Percentiles rank a stretch among this genome's conserved stretches.
Conservation (phyloP, 2,329 filamentous ascomycete species). For the Shiraia sp. region DNA sequence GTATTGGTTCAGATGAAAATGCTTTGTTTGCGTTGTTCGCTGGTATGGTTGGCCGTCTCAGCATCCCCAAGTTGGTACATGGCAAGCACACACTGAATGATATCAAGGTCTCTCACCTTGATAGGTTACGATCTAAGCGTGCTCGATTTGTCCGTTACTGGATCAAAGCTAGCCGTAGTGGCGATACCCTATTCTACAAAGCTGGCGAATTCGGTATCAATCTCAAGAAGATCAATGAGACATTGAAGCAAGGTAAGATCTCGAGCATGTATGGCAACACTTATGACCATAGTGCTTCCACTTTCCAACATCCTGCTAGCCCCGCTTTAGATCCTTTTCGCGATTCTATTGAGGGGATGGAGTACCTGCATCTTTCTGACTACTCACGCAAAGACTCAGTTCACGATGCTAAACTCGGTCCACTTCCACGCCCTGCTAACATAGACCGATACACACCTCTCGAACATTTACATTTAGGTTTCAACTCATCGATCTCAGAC, state of each 20-base stretch:
- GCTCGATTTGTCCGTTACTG: constrained; percentile 31
- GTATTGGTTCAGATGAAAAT: constrained; percentile 28
- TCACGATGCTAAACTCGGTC: constrained; percentile 8
- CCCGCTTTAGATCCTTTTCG: neutral
- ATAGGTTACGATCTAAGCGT: constrained; percentile 21
- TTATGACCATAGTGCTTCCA: neutral
- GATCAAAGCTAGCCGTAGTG: constrained; percentile 15
- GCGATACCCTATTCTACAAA: constrained; percentile 9
- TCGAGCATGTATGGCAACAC: neutral
- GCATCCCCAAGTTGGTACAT: neutral
- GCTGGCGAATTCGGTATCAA: constrained; percentile 28
- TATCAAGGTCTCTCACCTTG: constrained; percentile 6
- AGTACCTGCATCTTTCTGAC: neutral
- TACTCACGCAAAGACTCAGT: neutral
- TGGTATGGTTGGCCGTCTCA: constrained; percentile 28
- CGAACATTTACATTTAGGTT: constrained; percentile 6
- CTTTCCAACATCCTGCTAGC: neutral
- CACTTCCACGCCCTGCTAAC: constrained; percentile 8
- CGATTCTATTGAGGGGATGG: neutral
- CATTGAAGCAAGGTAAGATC: constrained; percentile 9
- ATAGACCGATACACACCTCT: neutral
- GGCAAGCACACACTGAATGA: constrained; percentile 2
- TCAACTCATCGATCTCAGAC: neutral
- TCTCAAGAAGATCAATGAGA: constrained; percentile 15
- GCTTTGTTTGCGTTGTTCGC: constrained; percentile 31